Evolutionary conservation across 1,284 basidiomycete genomes (phyloP).

Genomic region (Fomitopsis pinicola): DNA sequence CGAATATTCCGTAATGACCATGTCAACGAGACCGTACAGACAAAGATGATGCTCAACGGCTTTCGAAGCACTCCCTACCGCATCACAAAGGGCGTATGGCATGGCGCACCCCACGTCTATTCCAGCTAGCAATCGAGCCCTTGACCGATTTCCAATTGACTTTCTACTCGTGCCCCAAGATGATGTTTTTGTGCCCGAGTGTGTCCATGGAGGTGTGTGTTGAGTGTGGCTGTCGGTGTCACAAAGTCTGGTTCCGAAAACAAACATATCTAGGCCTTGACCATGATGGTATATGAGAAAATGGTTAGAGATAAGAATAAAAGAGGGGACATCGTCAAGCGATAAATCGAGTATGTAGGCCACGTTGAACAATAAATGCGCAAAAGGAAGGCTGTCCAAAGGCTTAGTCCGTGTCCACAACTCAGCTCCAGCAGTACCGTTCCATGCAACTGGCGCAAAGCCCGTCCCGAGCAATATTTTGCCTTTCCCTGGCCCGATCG

Average conservation of each 20-base stretch:
- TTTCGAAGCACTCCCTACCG: too few species aligned
- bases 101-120: too few species aligned
- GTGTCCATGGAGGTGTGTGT: not conserved
- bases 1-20: too few species aligned
- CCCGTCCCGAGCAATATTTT: conserved; percentile 27
- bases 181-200: not conserved
- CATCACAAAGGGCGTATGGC: too few species aligned
- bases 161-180: not conserved
- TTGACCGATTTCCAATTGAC: not conserved
- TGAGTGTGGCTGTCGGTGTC: not conserved
- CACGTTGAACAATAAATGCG: not conserved
- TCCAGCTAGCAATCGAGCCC: too few species aligned
- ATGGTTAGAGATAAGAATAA: not conserved
- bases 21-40: too few species aligned
- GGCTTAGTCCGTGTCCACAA: not conserved
- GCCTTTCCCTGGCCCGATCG: conserved; percentile 32
- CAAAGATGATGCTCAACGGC: too few species aligned
- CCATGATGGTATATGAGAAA: too few species aligned
- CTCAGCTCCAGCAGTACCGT: conserved; percentile 35
- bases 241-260: too few species aligned
- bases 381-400: not conserved
- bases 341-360: too few species aligned
- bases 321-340: not conserved
- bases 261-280: too few species aligned
- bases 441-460: conserved; percentile 33